Percentiles rank a stretch among this genome's conserved stretches.
These are phyloP conservation scores for Backusella psychrophila DNA, from an alignment of 192 early-diverging fungal genomes.

Conservation along the genomic window DNA sequence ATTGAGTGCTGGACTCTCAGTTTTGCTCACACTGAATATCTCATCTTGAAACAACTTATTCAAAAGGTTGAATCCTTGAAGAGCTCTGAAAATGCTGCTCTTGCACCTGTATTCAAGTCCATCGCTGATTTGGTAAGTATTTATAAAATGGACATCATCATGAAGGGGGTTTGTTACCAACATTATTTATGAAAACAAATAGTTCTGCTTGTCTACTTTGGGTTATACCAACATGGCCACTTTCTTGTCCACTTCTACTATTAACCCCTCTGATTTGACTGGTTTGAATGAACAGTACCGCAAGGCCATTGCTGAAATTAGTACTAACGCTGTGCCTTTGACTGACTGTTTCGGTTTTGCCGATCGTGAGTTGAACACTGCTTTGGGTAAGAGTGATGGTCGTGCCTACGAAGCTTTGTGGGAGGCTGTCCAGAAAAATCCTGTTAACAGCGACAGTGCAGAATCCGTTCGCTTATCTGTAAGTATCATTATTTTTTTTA, in stretches of 20 bases:
- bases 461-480: constrained; percentile 21
- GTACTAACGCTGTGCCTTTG: constrained; percentile 66
- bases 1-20: constrained; percentile 67
- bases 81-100: constrained; percentile 12
- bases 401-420: constrained; percentile 68
- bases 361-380: constrained; percentile 65
- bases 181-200: constrained; percentile 39
- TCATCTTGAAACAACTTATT: constrained; percentile 60
- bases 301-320: constrained; percentile 45
- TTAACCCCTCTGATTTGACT: constrained; percentile 39
- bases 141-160: not conserved
- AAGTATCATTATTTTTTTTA: not conserved
- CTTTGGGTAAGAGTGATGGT: constrained; percentile 67
- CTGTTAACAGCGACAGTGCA: constrained; percentile 20
- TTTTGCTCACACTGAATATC: constrained; percentile 76
- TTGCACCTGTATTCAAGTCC: constrained; percentile 29
- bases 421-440: constrained; percentile 36
- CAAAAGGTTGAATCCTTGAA: constrained; percentile 31
- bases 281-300: constrained; percentile 20
- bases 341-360: constrained; percentile 74
- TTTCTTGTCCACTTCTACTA: constrained; percentile 44
- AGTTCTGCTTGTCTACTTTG: constrained; percentile 45
- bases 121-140: constrained; percentile 24
- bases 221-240: constrained; percentile 42
- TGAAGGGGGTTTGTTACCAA: not conserved